Evolutionary conservation across 805 yeast species (phyloP), one percentile per base, ranked within the genome.

Genomic region (Nakazawaea ishiwadae): DNA sequence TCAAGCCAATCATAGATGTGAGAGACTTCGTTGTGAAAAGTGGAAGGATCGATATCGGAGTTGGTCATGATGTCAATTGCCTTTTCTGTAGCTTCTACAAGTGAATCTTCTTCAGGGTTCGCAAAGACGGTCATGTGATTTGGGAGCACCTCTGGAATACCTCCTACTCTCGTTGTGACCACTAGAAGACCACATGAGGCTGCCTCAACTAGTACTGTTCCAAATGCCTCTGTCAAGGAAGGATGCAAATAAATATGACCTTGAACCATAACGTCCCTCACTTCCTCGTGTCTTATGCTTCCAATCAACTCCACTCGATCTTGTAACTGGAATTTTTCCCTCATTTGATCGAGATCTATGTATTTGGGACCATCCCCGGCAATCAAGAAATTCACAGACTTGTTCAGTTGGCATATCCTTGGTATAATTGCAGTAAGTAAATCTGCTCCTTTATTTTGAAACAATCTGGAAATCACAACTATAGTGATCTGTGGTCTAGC

Each of bases 331-430:
- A 81, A 75, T 46, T 78, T 75, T 58, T 93, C 99, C 37, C 96
- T 73, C 90, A 90, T 90, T 59, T 93, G 99, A 58, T 90, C 96
- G 40, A 93, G 67, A 53, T 93, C 98, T 8, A 93, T 77, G 51
- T 84, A 89, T 53, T 87, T 86, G 1, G 99, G 99, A 0, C 99
- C 99, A 60, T 88, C 95, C 10, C 99, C 99, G 3, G 97, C 99
- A 35, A 93, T 79, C 2, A 91, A 60, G 50, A 93, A 90, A 39
- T 79, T 76, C 1, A 90, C 90, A 14, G 77, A 73, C 1, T 75
- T 70, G 41, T 79, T 74, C 12, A 64, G 58, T 5, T 65, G 54
- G 56, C 99, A 93, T 3, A 93, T 79, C 31, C 79, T 66, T 0
- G 99, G 99, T 17, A 93, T 84, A 11, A 88, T 73, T 0, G 87